Conservation (phyloP, 2,329 filamentous ascomycete species). For the Zymoseptoria passerinii region DNA sequence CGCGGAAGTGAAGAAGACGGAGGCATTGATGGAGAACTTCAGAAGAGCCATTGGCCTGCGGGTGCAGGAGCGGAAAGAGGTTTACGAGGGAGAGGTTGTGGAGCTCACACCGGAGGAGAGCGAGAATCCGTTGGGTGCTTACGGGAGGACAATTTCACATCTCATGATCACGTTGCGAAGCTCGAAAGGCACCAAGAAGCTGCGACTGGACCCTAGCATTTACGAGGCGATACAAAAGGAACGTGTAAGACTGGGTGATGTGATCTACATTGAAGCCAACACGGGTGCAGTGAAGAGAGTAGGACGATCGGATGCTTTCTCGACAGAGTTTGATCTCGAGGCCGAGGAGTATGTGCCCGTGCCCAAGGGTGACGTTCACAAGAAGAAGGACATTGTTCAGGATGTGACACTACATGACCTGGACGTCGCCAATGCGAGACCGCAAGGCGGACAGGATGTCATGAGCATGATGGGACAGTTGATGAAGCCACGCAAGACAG, state of each 20-base stretch:
- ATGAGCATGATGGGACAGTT: constrained; percentile 99
- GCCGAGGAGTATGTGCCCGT: constrained; percentile 98
- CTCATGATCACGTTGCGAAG: constrained; percentile 91
- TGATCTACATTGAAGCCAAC: constrained; percentile 99
- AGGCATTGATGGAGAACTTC: constrained; percentile 99
- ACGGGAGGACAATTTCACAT: constrained; percentile 95
- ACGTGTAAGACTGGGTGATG: constrained; percentile 88
- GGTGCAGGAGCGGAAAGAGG: constrained; percentile 97
- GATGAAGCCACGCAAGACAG: constrained; percentile 99
- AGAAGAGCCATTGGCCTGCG: constrained; percentile 90
- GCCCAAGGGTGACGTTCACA: constrained; percentile 97
- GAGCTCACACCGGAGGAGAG: constrained; percentile 96
- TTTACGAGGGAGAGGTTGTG: constrained; percentile 97
- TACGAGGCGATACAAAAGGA: constrained; percentile 99
- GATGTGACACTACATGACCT: constrained; percentile 96
- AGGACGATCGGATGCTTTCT: constrained; percentile 90
- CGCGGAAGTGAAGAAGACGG: constrained; percentile 98
- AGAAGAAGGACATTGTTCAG: constrained; percentile 99
- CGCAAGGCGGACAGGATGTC: constrained; percentile 95
- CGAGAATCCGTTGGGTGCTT: constrained; percentile 92
- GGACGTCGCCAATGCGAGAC: constrained; percentile 88
- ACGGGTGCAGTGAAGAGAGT: constrained; percentile 97
- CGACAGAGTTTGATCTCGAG: constrained; percentile 96
- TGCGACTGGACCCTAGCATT: constrained; percentile 92
- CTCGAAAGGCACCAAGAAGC: constrained; percentile 93